These are phyloP conservation scores for Chlorella sp. DNA, from an alignment of 139 green algal genomes.

Conservation along the genomic window DNA sequence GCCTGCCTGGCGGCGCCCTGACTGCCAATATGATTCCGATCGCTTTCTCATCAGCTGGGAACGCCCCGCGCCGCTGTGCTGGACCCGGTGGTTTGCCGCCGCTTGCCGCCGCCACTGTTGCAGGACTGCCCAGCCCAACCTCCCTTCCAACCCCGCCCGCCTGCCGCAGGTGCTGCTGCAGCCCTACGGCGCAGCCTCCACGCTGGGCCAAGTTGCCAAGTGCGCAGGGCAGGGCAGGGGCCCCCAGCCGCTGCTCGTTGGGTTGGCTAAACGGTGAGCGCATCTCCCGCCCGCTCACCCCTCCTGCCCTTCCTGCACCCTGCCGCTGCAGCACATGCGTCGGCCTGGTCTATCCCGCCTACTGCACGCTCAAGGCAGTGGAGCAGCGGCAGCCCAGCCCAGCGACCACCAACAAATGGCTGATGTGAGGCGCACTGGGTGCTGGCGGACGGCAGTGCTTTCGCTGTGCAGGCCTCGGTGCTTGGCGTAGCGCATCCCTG, in stretches of 20 bases:
- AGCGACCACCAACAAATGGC: conserved; percentile 16
- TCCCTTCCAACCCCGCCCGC: background rate
- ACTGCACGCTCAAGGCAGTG: conserved; percentile 45
- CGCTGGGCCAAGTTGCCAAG: background rate
- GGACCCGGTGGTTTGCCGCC: no score
- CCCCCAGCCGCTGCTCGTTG: background rate
- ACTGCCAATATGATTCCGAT: no score
- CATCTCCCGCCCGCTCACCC: background rate
- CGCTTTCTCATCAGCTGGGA: no score
- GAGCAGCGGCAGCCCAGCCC: conserved; percentile 20
- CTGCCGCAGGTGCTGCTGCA: conserved; percentile 47
- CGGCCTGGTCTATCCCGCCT: conserved; percentile 49
- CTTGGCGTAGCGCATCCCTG: no score
- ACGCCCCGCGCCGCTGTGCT: no score
- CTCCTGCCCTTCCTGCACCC: no score
- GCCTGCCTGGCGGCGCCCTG: no score
- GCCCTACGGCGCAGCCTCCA: conserved; percentile 21
- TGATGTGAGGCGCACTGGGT: conserved; percentile 6
- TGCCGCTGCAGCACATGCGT: conserved; percentile 27
- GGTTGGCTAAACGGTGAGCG: no score
- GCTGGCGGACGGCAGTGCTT: no score
- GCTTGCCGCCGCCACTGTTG: no score
- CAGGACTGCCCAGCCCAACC: background rate
- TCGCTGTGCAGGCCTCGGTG: no score
- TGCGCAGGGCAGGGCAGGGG: no score